Base-by-base conservation (phyloP, 2,329 filamentous ascomycete genomes). In the Aureobasidium subglaciale region DNA sequence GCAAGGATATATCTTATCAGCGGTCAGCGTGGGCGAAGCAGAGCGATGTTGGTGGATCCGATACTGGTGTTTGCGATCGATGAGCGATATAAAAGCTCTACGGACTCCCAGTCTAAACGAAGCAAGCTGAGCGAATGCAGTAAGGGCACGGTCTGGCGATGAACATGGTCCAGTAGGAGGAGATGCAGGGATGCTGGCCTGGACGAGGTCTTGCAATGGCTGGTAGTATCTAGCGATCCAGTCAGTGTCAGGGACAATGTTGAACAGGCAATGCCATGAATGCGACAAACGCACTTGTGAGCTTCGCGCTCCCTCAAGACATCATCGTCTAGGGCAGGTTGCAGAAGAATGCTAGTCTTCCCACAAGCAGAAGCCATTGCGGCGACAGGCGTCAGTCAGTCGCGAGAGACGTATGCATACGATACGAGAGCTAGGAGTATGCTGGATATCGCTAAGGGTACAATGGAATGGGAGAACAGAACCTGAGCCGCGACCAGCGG, bases 81-180 rank as follows among this genome's bases (percentile, higher is more conserved):
- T 77, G 43, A 81, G 68, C 57, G 78, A 79, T 5, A 82, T 71
- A 70, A 81, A 76, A 20, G 71, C 71, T 34, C 78, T 73, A 58
- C 75, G 72, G 32, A 72, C 71, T 15, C 72, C 69, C 41, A 80
- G 68, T 0, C 77, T 69, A 54, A 80, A 69, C 10, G 78, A 71
- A 24, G 74, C 77, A 29, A 82, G 68, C 63, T 82, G 79, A 9
- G 76, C 70, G 59, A 76, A 74, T 5, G 73, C 71, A 2, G 72
- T 74, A 16, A 80, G 68, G 24, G 73, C 74, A 20, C 56, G 59
- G 43, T 69, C 66, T 10, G 65, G 64, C 2, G 62, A 68, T 3
- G 64, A 56, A 9, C 45, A 54, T 1, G 64, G 61, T 10, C 56
- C 42, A 34, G 63, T 61, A 30, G 63, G 60, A 48, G 57, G 50